phyloP scores from a whole-genome alignment of 1,284 basidiomycete species.

The Veloporphyrellus conicus region DNA sequence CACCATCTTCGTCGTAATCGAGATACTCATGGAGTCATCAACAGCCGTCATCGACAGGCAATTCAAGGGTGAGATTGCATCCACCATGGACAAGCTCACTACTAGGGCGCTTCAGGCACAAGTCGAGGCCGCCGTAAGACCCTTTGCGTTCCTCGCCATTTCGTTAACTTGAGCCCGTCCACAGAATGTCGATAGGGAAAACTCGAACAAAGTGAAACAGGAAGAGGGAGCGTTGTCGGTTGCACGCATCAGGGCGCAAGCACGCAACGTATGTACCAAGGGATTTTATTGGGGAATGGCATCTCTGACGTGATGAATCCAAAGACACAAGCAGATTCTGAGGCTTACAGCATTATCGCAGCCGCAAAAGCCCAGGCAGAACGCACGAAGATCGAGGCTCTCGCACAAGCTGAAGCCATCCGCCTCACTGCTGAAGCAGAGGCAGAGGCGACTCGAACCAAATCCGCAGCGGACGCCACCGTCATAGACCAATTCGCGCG shows the following conservation, averaged over 20 bases:
- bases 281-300: not conserved
- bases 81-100: constrained; percentile 79
- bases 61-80: constrained; percentile 78
- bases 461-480: constrained; percentile 56
- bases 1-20: not conserved
- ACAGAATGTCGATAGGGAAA: constrained; percentile 77
- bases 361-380: constrained; percentile 73
- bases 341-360: constrained; percentile 68
- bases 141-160: not conserved
- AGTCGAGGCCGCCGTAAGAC: constrained; percentile 72
- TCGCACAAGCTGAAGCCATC: constrained; percentile 69
- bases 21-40: constrained; percentile 5
- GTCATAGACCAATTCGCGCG: constrained; percentile 65
- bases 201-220: constrained; percentile 79
- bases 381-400: constrained; percentile 64
- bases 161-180: not conserved
- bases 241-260: constrained; percentile 67
- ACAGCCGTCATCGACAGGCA: constrained; percentile 76
- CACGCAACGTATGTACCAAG: constrained; percentile 48
- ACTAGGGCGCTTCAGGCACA: constrained; percentile 77
- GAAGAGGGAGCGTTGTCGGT: constrained; percentile 74
- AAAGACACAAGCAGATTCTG: constrained; percentile 65
- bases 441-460: constrained; percentile 61
- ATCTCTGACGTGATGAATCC: constrained; percentile 10
- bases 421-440: constrained; percentile 69